Conservation (phyloP, 345 rosid species). For the Bretschneidera sinensis region DNA sequence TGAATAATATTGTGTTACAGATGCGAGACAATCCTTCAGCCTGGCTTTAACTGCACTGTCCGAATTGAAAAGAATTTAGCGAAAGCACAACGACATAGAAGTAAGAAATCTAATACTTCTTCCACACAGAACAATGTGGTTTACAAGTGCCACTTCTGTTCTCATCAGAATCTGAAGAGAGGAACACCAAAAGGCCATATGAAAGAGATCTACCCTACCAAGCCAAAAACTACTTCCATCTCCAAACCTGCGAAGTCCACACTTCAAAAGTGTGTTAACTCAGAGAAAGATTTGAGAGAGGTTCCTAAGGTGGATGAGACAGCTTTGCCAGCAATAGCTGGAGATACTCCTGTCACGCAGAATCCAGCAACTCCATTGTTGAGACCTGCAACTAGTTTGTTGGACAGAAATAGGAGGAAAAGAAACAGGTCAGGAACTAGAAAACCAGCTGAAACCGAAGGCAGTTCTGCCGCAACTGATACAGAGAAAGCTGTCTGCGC, state of each 20-base stretch:
- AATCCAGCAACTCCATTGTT: constrained; percentile 31
- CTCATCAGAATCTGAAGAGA: constrained; percentile 40
- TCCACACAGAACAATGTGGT: constrained; percentile 54
- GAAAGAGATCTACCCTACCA: constrained; percentile 40
- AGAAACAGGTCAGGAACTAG: constrained; percentile 37
- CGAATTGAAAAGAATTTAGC: constrained; percentile 46
- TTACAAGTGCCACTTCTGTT: constrained; percentile 66
- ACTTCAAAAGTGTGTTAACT: constrained; percentile 8
- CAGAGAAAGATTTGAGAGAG: constrained; percentile 16
- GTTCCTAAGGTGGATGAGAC: constrained; percentile 1
- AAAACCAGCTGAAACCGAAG: constrained; percentile 28
- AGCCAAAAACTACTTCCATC: constrained; percentile 11
- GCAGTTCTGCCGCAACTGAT: constrained; percentile 5
- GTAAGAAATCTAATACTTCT: constrained; percentile 26
- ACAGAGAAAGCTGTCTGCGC: constrained; percentile 17
- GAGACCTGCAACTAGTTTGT: constrained; percentile 22
- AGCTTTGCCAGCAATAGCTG: constrained; percentile 20
- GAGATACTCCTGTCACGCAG: constrained; percentile 9
- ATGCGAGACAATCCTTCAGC: constrained; percentile 76
- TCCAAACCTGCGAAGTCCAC: constrained; percentile 14
- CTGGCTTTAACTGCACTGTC: constrained; percentile 64
- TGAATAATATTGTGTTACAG: constrained; percentile 26
- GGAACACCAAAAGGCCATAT: constrained; percentile 48
- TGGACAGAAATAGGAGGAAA: constrained; percentile 40
- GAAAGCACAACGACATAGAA: constrained; percentile 28